Base-by-base conservation (phyloP, 1,284 basidiomycete genomes). In the Chalciporus sp. region DNA sequence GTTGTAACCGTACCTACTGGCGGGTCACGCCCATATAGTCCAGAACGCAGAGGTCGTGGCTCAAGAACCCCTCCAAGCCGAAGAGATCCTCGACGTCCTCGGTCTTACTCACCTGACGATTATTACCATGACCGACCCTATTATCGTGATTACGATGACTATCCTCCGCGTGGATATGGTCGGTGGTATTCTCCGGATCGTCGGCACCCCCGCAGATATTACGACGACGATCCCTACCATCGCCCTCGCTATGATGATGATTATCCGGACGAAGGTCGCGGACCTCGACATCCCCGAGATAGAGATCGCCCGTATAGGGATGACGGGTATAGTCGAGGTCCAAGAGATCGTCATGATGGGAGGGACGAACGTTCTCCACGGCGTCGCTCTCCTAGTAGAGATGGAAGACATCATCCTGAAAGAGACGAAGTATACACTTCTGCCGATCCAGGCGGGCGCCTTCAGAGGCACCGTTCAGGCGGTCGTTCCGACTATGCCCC, bases 101-200 rank as follows among this genome's bases (percentile, higher is more conserved):
- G 59, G 31, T 62, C 62, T 7, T 65, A 63, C 47, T 65, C 65
- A 1, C 67, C 66, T 2, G 57, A 57, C 3, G 50, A 58, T 28
- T 26, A 41, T 23, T 33, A 46, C 33, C 45, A 27, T 14, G 8
- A 52, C 35, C 56, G 52, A 40, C 23, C 23, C 23, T 45, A 47
- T 47, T 49, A 40, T 42, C 57, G 59, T 8, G 62, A 44, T 6
- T 52, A 63, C 28, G 55, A 61, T 4, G 39, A 53, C 19, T 49
- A 63, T 31, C 37, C 27, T 14, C 42, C 55, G 31, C 48, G 49
- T 47, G 26, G 52, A 44, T 52, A 61, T 43, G 29, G 49, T 29
- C 52, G 31, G 8, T 17, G 28, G 5, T 55, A 60, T 46, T 57
- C 60, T 28, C 55, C 56, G 14, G 29, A 53, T 29, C 54, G 53